Percentiles rank a stretch among this genome's conserved stretches.
These are phyloP conservation scores for Leccinum boreale DNA, from an alignment of 768 basidiomycete species.

Conservation along the genomic window DNA sequence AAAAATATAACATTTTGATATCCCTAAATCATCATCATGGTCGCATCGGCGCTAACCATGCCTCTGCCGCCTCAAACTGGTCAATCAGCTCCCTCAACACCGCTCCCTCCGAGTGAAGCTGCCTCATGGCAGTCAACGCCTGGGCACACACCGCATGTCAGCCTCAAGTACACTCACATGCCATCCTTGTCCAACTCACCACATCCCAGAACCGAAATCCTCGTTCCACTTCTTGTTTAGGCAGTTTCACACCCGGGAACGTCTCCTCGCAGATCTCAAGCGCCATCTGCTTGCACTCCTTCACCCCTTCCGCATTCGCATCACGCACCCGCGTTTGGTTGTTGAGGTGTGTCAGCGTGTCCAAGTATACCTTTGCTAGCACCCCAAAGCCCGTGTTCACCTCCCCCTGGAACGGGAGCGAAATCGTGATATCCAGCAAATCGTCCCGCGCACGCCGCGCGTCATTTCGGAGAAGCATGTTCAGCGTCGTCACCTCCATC, in stretches of 20 bases:
- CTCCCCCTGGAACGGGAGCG: conserved; percentile 92
- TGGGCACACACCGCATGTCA: conserved; percentile 34
- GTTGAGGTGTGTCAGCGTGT: conserved; percentile 87
- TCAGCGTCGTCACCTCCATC: conserved; percentile 86
- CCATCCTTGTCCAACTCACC: conserved; percentile 49
- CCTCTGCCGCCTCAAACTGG: conserved; percentile 94
- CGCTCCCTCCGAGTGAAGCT: conserved; percentile 77
- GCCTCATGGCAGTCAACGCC: conserved; percentile 87
- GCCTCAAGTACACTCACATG: conserved; percentile 17
- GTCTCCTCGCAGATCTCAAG: conserved; percentile 92
- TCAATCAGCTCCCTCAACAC: conserved; percentile 86
- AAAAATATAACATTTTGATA: neutral
- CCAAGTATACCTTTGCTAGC: conserved; percentile 93
- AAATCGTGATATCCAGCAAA: conserved; percentile 85
- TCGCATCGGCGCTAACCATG: conserved; percentile 89
- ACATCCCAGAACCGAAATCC: conserved; percentile 99
- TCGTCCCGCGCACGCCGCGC: conserved; percentile 87
- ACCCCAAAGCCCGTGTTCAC: conserved; percentile 99
- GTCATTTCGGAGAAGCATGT: conserved; percentile 89
- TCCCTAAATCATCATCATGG: conserved; percentile 55
- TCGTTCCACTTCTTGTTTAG: conserved; percentile 86
- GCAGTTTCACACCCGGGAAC: conserved; percentile 87
- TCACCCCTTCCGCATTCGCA: conserved; percentile 74
- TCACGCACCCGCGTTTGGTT: conserved; percentile 74
- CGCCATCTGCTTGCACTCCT: conserved; percentile 80